Evolutionary conservation across 169 alveolate species (phyloP), one percentile per base, ranked within the genome.

Genomic region (Eimeria praecox): DNA sequence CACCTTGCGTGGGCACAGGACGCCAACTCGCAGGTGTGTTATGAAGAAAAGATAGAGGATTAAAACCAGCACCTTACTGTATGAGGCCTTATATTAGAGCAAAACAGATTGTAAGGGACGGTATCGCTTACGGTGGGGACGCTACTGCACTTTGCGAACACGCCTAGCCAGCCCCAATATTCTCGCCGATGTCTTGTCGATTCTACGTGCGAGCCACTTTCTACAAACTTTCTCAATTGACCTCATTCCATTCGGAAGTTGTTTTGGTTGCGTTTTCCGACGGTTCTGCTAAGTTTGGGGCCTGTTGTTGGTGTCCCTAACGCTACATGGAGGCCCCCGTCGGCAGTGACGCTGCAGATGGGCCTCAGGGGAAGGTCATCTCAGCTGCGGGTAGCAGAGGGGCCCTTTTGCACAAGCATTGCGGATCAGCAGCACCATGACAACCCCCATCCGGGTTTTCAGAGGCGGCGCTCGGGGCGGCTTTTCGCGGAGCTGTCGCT

Each of bases 341-440:
- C 83, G 83, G 83, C 83, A 73, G 83, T 73, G 83, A 73, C 49
- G 10, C 83, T 49, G 54, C 83, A 73, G 83, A 73, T 73, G 83
- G 83, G 83, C 83, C 83, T 38, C 30, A 73, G 83, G 54, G 52
- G 83, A 73, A 73, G 54, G 83, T 4, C 33, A 52, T 38, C 54
- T 14, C 38, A 27, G 33, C 83, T 20, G 83, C 22, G 83, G 54
- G 54, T 38, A 73, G 83, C 83, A 73, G 54, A 73, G 83, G 52
- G 83, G 49, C 83, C 83, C 52, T 33, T 16, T 12, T 78, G 64
- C 40, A 27, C 88, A 78, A 8, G 46, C 27, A 24, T 10, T 78
- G 69, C 3, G 66, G 69, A 78, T 24, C 64, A 46, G 88, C 88
- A 78, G 24, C 64, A 78, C 27, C n/a, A 78, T 42, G 64, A 27